Percentiles rank a stretch among this genome's conserved stretches.
Evolutionary conservation across 441 rosid genomes (phyloP).

Genomic region (Gossypium lobatum): DNA sequence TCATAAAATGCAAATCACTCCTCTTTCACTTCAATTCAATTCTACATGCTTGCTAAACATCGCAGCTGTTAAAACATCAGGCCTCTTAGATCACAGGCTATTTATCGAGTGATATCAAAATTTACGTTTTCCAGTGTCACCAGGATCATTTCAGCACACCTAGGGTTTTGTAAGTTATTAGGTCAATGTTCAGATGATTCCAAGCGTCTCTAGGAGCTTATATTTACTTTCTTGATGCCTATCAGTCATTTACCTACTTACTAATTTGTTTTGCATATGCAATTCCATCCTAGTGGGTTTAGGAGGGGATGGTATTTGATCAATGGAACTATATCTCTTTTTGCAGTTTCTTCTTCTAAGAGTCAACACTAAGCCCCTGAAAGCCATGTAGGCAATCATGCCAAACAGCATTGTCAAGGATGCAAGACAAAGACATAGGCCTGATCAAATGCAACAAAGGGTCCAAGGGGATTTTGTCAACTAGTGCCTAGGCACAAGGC

Average conservation of each 20-base stretch:
- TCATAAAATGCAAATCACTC: not conserved
- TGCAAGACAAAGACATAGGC: not conserved
- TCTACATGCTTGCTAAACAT: not conserved
- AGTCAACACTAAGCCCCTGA: not conserved
- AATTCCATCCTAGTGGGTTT: constrained; percentile 2
- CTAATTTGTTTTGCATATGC: not conserved
- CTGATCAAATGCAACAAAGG: not conserved
- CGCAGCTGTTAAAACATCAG: not conserved
- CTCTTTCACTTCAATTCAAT: not conserved
- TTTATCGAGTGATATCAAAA: not conserved
- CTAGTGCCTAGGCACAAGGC: not conserved
- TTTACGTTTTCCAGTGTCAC: not conserved
- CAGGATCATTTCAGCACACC: not conserved
- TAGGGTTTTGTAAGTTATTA: not conserved
- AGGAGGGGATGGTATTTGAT: not conserved
- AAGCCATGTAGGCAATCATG: not conserved
- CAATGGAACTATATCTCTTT: not conserved
- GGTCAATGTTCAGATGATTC: not conserved
- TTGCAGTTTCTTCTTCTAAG: not conserved
- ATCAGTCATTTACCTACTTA: not conserved
- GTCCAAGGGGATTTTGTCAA: not conserved
- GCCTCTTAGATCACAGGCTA: not conserved
- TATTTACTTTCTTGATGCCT: not conserved
- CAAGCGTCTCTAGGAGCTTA: not conserved
- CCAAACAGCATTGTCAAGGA: not conserved